Conservation (phyloP, 75 land plant species). For the Sequoia sempervirens region DNA sequence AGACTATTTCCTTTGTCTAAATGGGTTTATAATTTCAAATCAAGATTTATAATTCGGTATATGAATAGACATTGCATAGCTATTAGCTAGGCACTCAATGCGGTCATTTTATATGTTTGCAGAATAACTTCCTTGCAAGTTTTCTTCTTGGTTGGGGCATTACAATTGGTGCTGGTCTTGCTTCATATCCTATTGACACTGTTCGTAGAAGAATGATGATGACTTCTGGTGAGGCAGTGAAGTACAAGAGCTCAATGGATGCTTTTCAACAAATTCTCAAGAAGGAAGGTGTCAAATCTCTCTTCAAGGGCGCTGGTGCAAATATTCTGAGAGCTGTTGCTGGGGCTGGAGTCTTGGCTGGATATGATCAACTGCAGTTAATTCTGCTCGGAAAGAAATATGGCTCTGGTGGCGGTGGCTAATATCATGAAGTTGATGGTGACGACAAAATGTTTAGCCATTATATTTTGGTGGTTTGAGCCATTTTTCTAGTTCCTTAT, state of each 20-base stretch:
- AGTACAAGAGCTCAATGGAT: constrained; percentile 38
- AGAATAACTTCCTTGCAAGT: constrained; percentile 30
- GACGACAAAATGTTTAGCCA: neutral
- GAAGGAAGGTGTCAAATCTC: constrained; percentile 40
- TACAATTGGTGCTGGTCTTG: constrained; percentile 43
- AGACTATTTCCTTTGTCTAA: neutral
- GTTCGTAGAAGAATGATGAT: constrained; percentile 46
- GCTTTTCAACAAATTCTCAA: constrained; percentile 27
- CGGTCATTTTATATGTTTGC: constrained; percentile 31
- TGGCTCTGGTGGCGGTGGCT: constrained; percentile 38
- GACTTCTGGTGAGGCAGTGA: constrained; percentile 42
- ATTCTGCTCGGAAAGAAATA: constrained; percentile 40
- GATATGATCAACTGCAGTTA: constrained; percentile 46
- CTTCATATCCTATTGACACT: constrained; percentile 44
- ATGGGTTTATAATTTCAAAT: constrained; percentile 21
- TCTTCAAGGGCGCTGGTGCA: constrained; percentile 54
- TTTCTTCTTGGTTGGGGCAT: constrained; percentile 35
- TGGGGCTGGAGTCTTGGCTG: constrained; percentile 50
- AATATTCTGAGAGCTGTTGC: constrained; percentile 50
- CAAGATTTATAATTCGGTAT: constrained; percentile 15
- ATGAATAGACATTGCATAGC: constrained; percentile 24
- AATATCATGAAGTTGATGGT: neutral
- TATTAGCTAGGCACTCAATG: constrained; percentile 34
- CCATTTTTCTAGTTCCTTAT: neutral
- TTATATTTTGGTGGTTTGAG: neutral